Conservation (phyloP, 2,329 filamentous ascomycete species). For the Neofusicoccum ribis region DNA sequence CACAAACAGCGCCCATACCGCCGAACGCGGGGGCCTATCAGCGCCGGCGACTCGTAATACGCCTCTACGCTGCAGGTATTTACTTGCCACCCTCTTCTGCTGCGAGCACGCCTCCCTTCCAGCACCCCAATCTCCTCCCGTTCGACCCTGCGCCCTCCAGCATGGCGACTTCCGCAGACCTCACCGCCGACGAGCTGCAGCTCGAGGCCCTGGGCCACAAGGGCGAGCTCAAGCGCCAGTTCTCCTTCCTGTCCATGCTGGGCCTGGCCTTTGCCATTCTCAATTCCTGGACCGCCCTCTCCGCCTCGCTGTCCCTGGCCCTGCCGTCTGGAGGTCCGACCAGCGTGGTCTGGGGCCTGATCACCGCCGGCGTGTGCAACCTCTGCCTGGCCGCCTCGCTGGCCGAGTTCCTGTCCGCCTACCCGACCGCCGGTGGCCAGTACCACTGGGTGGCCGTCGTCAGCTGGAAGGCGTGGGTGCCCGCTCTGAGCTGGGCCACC, state of each 20-base stretch:
- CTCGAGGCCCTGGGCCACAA: slow-evolving; percentile 53
- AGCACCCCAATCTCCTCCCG: background rate
- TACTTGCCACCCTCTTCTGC: background rate
- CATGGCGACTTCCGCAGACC: slow-evolving; percentile 7
- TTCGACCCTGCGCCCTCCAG: background rate
- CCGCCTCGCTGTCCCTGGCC: slow-evolving; percentile 59
- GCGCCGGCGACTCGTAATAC: background rate
- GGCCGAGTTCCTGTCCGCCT: slow-evolving; percentile 70
- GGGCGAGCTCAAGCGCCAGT: slow-evolving; percentile 59
- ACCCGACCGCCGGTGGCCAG: slow-evolving; percentile 55
- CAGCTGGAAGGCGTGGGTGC: slow-evolving; percentile 60
- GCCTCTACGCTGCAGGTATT: slow-evolving; percentile 1
- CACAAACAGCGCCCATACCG: slow-evolving; percentile 18
- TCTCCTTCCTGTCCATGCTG: slow-evolving; percentile 60
- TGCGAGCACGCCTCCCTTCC: background rate
- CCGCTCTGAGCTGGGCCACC: slow-evolving; percentile 67
- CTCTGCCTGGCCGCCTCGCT: slow-evolving; percentile 67
- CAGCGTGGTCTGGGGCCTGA: slow-evolving; percentile 70
- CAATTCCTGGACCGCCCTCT: slow-evolving; percentile 64
- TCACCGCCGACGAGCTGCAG: slow-evolving; percentile 35
- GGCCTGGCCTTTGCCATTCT: slow-evolving; percentile 64
- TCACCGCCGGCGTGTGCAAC: slow-evolving; percentile 62
- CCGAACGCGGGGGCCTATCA: slow-evolving; percentile 19
- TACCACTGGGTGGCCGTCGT: slow-evolving; percentile 74
- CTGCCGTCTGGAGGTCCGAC: slow-evolving; percentile 71